A percentile compares a stretch with the other conserved stretches of the same genome.
These are phyloP conservation scores for Emergomyces africanus DNA, from an alignment of 2,329 filamentous ascomycete species.

Conservation along the genomic window DNA sequence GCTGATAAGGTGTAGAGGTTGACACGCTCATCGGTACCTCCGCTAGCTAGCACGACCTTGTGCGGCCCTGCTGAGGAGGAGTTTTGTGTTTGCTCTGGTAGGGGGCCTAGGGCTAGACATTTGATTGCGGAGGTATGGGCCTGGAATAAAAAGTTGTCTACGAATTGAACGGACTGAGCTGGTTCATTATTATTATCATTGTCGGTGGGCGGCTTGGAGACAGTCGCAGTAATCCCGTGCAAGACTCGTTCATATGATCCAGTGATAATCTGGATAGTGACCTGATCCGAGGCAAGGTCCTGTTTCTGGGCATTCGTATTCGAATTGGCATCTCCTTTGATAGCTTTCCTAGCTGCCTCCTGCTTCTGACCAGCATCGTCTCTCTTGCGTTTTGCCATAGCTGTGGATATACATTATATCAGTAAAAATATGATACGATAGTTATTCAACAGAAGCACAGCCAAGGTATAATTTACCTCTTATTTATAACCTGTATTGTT, in stretches of 20 bases:
- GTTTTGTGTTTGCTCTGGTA: constrained; percentile 39
- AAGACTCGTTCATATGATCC: constrained; percentile 91
- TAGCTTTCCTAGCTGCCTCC: constrained; percentile 20
- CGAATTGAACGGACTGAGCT: constrained; percentile 48
- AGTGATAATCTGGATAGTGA: constrained; percentile 76
- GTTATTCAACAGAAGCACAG: too few relatives aligned
- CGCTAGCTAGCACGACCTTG: constrained; percentile 81
- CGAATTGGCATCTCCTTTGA: constrained; percentile 17
- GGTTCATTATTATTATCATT: constrained; percentile 11
- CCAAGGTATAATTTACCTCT: too few relatives aligned
- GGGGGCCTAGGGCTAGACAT: constrained; percentile 72
- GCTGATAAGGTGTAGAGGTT: constrained; percentile 85
- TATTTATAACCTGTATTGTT: neutral
- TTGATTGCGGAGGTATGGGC: constrained; percentile 84
- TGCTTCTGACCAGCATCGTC: constrained; percentile 19
- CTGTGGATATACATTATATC: neutral
- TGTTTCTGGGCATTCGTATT: constrained; percentile 3
- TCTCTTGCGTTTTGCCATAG: constrained; percentile 37
- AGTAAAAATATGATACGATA: too few relatives aligned
- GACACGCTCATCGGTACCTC: constrained; percentile 85
- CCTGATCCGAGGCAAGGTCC: constrained; percentile 9
- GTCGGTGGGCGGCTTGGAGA: constrained; percentile 33
- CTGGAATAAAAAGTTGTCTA: constrained; percentile 91
- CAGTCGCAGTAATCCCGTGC: constrained; percentile 73
- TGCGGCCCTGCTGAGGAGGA: constrained; percentile 42